Evolutionary conservation across 192 early-diverging fungal genomes (phyloP).

Genomic region (Polychytrium aggregatum): DNA sequence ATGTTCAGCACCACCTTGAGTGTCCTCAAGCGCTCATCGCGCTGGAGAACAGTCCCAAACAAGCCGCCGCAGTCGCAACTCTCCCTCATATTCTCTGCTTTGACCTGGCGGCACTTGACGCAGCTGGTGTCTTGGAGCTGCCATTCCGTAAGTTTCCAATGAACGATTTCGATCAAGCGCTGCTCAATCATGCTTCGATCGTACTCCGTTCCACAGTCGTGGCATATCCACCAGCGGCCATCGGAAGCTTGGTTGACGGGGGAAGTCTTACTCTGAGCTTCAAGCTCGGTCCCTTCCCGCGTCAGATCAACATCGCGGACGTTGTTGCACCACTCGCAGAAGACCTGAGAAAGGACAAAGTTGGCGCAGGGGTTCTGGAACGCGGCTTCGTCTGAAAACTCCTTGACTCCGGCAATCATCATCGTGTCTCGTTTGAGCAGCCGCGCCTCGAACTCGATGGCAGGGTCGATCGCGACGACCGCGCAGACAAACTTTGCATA

Average conservation of each 20-base stretch:
- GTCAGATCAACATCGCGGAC: constrained; percentile 84
- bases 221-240: constrained; percentile 55
- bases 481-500: constrained; percentile 67
- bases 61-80: too few relatives aligned
- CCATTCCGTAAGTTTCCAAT: constrained; percentile 53
- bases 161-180: constrained; percentile 63
- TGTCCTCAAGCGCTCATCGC: too few relatives aligned
- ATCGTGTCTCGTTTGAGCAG: constrained; percentile 71
- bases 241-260: constrained; percentile 2
- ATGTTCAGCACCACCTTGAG: too few relatives aligned
- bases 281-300: constrained; percentile 61
- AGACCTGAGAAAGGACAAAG: constrained; percentile 63
- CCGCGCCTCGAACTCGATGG: constrained; percentile 65
- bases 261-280: constrained; percentile 22
- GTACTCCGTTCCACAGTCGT: constrained; percentile 68
- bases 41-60: too few relatives aligned
- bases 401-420: constrained; percentile 50
- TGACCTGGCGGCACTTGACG: constrained; percentile 66
- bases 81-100: constrained; percentile 70
- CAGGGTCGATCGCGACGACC: constrained; percentile 63
- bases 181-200: constrained; percentile 72
- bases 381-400: constrained; percentile 67
- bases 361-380: constrained; percentile 79
- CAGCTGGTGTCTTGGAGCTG: constrained; percentile 87
- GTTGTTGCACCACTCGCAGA: constrained; percentile 81